Evolutionary conservation across 139 green algal genomes (phyloP).

Genomic region (Auxenochlorella protothecoides): DNA sequence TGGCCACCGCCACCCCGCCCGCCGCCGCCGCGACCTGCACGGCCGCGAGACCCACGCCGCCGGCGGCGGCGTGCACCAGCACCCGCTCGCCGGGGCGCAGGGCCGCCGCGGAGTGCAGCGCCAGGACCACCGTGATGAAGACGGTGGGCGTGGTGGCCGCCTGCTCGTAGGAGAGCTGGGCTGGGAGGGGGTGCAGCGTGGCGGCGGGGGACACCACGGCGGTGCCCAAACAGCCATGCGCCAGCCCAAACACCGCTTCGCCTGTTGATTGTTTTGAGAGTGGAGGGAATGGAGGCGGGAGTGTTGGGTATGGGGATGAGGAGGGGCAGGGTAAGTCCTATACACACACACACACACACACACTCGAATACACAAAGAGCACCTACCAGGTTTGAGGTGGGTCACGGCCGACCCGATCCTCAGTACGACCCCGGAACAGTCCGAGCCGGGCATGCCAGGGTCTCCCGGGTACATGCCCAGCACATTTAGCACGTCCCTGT

Average conservation of each 20-base stretch:
- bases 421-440: conserved; percentile 44
- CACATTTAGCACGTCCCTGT: conserved; percentile 49
- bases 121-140: conserved; percentile 64
- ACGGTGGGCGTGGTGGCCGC: conserved; percentile 69
- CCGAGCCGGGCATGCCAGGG: conserved; percentile 33
- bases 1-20: conserved; percentile 38
- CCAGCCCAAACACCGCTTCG: conserved; percentile 70
- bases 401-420: conserved; percentile 5
- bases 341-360: too few relatives aligned
- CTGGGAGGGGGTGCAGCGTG: conserved; percentile 53
- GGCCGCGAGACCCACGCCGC: conserved; percentile 68
- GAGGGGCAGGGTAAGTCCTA: too few relatives aligned
- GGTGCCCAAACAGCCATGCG: conserved; percentile 54
- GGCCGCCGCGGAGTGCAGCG: conserved; percentile 36
- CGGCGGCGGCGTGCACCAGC: conserved; percentile 66
- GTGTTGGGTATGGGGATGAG: too few relatives aligned
- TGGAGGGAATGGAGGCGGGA: too few relatives aligned
- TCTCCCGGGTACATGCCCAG: conserved; percentile 54
- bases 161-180: conserved; percentile 50
- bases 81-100: conserved; percentile 31
- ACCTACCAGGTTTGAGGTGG: neutral
- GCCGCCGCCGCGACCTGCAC: conserved; percentile 38
- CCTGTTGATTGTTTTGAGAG: conserved; percentile 14
- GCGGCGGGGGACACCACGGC: conserved; percentile 40
- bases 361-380: too few relatives aligned